Base-by-base conservation (phyloP, 805 yeast genomes). In the Candida patagonica region DNA sequence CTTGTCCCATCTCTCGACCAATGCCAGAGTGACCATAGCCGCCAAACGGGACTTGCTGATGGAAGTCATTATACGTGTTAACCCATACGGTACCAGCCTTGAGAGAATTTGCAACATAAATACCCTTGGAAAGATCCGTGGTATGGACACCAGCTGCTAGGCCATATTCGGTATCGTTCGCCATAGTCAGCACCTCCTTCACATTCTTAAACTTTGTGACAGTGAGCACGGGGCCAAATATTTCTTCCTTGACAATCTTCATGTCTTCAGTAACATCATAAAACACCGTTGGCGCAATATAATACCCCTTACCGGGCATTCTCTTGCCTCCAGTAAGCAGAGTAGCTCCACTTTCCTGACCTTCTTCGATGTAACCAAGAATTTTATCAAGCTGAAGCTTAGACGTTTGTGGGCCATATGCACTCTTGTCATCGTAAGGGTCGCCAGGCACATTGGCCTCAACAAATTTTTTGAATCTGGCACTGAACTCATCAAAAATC, bases 401-500 rank as follows among this genome's bases (percentile, higher is more conserved):
- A 42, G 92, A 80, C 42, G 88, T 85, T 68, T 87, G 96, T 24
- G 97, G 92, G 53, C 96, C 96, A 68, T 85, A 89, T 68, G 71
- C 76, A 38, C 74, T 72, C 35, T 71, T 76, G 50, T 74, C 77
- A 35, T 74, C 80, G 62, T 83, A 85, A 59, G 94, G 95, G 57
- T 77, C 73, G 55, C 96, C 97, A 25, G 57, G 53, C 30, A 51
- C 49, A 61, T 45, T 65, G 30, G 35, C 22, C 52, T 74, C 73
- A 36, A 78, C 71, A 41, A 71, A 71, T 17, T 56, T 56, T 51
- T 68, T 69, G 57, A 83, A 76, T 48, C 66, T 73, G 26, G 65
- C 67, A 43, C 85, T 57, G 47, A 86, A 74, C 58, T 76, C 68
- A 46, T 87, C 95, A 65, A 88, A 83, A 48, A 85, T 69, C 29